Evolutionary conservation across 139 green algal genomes (phyloP), one percentile per base, ranked within the genome.

Genomic region (Chlorella sorokiniana): DNA sequence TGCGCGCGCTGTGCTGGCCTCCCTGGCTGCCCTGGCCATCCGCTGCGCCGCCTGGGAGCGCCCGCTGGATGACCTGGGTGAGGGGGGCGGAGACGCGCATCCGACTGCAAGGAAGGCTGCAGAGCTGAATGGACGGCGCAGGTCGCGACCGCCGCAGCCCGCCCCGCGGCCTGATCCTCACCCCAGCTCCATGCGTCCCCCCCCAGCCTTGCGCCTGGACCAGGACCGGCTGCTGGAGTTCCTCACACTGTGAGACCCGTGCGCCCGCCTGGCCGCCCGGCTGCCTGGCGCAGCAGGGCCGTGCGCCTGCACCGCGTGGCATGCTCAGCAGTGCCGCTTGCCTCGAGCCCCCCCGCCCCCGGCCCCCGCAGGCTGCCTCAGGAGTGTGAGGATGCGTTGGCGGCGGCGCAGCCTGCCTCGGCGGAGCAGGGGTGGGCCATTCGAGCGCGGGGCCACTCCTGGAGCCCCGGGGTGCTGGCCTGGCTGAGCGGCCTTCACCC

Each of bases 311-410:
- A n/a, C n/a, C n/a, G n/a, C n/a, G n/a, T n/a, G n/a, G n/a, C n/a
- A n/a, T n/a, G n/a, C n/a, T n/a, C n/a, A n/a, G n/a, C n/a, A n/a
- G n/a, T n/a, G n/a, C n/a, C n/a, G n/a, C n/a, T n/a, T n/a, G n/a
- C n/a, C n/a, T n/a, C n/a, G n/a, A n/a, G n/a, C n/a, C n/a, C n/a
- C n/a, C n/a, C n/a, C n/a, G n/a, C n/a, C n/a, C n/a, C n/a, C n/a
- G n/a, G n/a, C n/a, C n/a, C n/a, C n/a, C n/a, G n/a, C 78, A n/a
- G n/a, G 2, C 51, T 79, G 22, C 51, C 52, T 0, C 82, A 88
- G 62, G 85, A 80, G 20, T 84, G 78, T 44, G 44, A 81, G 52
- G 82, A 90, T 52, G 82, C 82, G 9, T 51, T 25, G 16, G 70
- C 79, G 14, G 67, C 75, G 0, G 72, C 62, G 25, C 73, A 31